Conservation (phyloP, 345 rosid species). For the Murraya koenigii region DNA sequence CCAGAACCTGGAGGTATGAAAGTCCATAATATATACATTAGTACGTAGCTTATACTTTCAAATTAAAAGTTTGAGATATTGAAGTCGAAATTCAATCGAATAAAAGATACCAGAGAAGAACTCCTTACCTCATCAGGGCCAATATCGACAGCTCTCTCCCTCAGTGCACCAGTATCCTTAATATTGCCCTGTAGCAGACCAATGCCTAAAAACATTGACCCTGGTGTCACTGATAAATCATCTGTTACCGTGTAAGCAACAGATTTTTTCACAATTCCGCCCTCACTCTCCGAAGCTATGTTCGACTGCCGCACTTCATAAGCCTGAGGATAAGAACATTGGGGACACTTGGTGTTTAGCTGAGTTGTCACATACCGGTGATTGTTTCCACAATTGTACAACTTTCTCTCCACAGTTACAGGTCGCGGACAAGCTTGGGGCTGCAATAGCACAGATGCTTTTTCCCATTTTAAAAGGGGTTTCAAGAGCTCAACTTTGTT, state of each 20-base stretch:
- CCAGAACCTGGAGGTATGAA: neutral
- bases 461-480: neutral
- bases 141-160: neutral
- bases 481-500: neutral
- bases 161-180: neutral
- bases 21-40: too few species aligned
- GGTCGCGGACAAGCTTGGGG: neutral
- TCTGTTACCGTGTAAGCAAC: conserved; percentile 19
- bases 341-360: neutral
- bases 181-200: neutral
- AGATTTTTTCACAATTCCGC: conserved; percentile 10
- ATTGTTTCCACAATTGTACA: neutral
- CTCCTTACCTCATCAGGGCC: neutral
- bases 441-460: too few species aligned
- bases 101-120: neutral
- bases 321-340: too few species aligned
- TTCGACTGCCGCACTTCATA: neutral
- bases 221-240: conserved; percentile 14
- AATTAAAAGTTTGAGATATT: neutral
- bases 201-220: conserved; percentile 20
- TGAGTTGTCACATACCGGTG: neutral
- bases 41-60: neutral
- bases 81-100: neutral
- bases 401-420: neutral
- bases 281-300: neutral